Evolutionary conservation across 257 asterid species (phyloP), one percentile per base, ranked within the genome.

Genomic region (Rehmannia glutinosa): DNA sequence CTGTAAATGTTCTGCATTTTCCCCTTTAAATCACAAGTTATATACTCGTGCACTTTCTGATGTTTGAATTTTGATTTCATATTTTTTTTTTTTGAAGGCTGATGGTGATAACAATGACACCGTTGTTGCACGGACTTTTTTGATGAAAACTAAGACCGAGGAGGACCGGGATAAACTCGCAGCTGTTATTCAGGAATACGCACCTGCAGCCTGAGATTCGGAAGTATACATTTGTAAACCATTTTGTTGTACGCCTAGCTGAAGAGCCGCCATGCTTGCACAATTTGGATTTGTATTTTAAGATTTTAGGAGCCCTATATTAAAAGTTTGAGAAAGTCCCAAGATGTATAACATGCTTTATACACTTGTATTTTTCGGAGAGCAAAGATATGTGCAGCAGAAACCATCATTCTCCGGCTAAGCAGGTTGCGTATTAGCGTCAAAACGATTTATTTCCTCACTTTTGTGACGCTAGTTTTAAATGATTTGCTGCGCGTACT

Each of bases 131-230:
- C 89, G 86, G 46, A 94, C 92, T 8, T 94, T 78, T 79, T 81
- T 89, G 84, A 85, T 94, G 67, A 87, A 86, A 78, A 84, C 88
- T 0, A 94, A 82, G 78, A 73, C 84, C 0, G 84, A 62, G 71
- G 97, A 87, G 64, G 97, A 86, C 61, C 81, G 97, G 23, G 78
- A 94, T 73, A 87, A 94, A 60, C 87, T 94, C 39, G 95, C 89
- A 13, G 90, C 91, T 66, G 84, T 73, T 23, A 91, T 94, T 42
- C 83, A 86, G 72, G 99, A 91, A 54, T 80, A 85, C 35, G 89
- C 99, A 30, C 99, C 99, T 62, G 71, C 84, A 64, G 68, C 66
- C 42, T 88, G 83, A 83, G 45, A 50, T 4, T 62, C 9, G 30
- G 41, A 49, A 33, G 68, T 23, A 35, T 16, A 33, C 43, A 55